Evolutionary conservation across 768 basidiomycete genomes (phyloP), one percentile per base, ranked within the genome.

Genomic region (Lactarius akahatsu): DNA sequence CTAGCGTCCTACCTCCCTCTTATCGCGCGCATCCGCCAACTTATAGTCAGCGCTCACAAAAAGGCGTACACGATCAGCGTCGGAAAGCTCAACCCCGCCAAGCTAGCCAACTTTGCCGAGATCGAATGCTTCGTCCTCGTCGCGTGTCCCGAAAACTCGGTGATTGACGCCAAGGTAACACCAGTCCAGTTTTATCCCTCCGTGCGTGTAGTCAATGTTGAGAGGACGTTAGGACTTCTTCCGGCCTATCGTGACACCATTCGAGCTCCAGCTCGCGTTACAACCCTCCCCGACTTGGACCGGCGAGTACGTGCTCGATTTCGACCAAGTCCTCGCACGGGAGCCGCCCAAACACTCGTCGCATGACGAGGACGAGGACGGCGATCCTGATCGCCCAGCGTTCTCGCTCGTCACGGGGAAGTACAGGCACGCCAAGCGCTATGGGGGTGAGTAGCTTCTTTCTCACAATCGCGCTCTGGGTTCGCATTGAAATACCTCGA

Each of bases 21-120:
- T 4, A 90, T 99, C 66, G 81, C 83, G 0, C 87, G 92, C 70
- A 81, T 98, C n/a, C 89, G 96, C 7, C 74, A 78, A 18, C 78
- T 90, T 10, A 83, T 98, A 59, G 75, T 81, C 1, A 81, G 80
- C 45, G 81, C 86, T 1, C 85, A 83, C 66, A 96, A 96, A 79
- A 98, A 98, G 75, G 86, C 86, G 68, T 99, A 98, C 77, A 98
- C 96, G 2, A 86, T 99, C 70, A 91, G 88, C 61, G 96, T 99
- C 0, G 96, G 97, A 43, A 94, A 96, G 76, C 84, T 97, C 57
- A 97, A 93, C 71, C 96, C 97, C 0, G 85, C 94, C 8, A 98
- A 98, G 73, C 82, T 98, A 26, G 96, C 89, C 10, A 99, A 98
- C 76, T 98, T 98, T 75, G 83, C 91, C 72, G 96, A 98, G 75